Conservation (phyloP, 257 asterid species). For the Nicotiana tomentosiformis region DNA sequence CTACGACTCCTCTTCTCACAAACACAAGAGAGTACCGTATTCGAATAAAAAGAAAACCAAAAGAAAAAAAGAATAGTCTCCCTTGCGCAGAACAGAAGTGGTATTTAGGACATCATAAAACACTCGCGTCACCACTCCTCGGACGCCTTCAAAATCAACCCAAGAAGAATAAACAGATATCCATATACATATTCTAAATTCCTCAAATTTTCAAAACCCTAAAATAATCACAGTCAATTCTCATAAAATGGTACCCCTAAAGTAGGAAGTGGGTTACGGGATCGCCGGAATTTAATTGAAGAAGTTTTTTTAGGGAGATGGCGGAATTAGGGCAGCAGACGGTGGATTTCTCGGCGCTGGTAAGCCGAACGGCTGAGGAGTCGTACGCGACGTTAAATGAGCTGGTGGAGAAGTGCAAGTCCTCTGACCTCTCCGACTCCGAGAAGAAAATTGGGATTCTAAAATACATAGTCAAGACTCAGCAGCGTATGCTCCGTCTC, state of each 20-base stretch:
- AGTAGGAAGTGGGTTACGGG: not conserved
- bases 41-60: not conserved
- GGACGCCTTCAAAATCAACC: too few relatives aligned
- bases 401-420: conserved; percentile 80
- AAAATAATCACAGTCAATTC: not conserved
- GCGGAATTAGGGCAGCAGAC: conserved; percentile 81
- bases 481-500: conserved; percentile 97
- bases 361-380: conserved; percentile 79
- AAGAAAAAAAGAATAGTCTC: not conserved
- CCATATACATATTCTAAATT: not conserved
- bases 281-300: not conserved
- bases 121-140: not conserved
- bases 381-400: conserved; percentile 67
- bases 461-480: conserved; percentile 87
- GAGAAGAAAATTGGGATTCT: conserved; percentile 91
- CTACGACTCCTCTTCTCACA: not conserved
- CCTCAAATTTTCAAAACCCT: conserved; percentile 8
- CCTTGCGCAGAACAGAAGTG: not conserved
- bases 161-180: not conserved
- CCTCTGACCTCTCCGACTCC: conserved; percentile 64
- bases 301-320: conserved; percentile 31
- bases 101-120: not conserved
- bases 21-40: not conserved
- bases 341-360: conserved; percentile 81
- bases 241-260: not conserved